These are phyloP conservation scores for Alternaria angustiovoidea DNA, from an alignment of 2,329 filamentous ascomycete species.

Conservation along the genomic window DNA sequence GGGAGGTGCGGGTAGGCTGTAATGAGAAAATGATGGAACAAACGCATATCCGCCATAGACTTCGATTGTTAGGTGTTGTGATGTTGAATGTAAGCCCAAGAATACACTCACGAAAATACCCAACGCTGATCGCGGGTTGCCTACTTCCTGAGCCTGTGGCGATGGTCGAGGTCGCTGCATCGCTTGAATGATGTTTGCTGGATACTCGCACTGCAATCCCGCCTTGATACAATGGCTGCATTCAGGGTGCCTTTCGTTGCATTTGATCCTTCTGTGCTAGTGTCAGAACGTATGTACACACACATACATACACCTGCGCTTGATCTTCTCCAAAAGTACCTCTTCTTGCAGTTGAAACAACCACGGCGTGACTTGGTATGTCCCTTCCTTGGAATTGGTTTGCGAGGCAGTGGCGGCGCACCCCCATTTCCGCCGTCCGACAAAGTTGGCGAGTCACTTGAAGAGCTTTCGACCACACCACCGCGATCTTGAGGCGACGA, in stretches of 20 bases:
- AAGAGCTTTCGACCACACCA: conserved; percentile 35
- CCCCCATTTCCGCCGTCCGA: conserved; percentile 30
- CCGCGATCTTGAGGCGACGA: conserved; percentile 32
- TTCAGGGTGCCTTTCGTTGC: conserved; percentile 70
- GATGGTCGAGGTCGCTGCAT: conserved; percentile 31
- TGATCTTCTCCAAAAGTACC: neutral
- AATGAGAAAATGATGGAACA: conserved; percentile 72
- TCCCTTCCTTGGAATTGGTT: conserved; percentile 59
- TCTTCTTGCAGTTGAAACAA: conserved; percentile 70
- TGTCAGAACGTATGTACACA: neutral
- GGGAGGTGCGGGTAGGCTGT: conserved; percentile 71
- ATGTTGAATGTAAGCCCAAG: conserved; percentile 7
- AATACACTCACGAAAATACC: conserved; percentile 43
- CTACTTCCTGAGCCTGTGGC: conserved; percentile 37
- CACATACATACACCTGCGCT: neutral
- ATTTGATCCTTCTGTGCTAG: conserved; percentile 69
- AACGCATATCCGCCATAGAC: conserved; percentile 67
- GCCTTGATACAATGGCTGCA: conserved; percentile 71
- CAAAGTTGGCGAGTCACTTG: conserved; percentile 43
- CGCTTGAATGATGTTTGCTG: conserved; percentile 52
- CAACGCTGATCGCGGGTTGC: conserved; percentile 42
- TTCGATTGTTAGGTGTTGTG: conserved; percentile 27
- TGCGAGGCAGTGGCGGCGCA: conserved; percentile 39
- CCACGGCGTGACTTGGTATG: conserved; percentile 72
- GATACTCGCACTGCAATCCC: conserved; percentile 70